Percentiles rank a stretch among this genome's conserved stretches.
These are phyloP conservation scores for Citrullus colocynthis DNA, from an alignment of 306 rosid species.

Conservation along the genomic window DNA sequence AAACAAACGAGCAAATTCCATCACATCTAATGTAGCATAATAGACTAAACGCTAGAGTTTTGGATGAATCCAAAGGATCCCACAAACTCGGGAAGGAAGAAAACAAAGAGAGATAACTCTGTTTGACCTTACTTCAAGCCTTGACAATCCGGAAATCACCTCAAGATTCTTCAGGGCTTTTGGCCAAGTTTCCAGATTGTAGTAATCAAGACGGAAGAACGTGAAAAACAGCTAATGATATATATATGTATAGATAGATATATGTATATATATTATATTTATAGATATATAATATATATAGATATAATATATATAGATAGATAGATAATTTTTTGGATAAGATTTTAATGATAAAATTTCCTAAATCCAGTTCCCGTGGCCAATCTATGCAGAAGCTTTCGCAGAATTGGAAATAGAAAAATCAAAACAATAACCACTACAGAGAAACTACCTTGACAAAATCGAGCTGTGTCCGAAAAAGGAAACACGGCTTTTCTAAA, in stretches of 20 bases:
- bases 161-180: not conserved
- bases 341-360: too few species aligned
- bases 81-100: not conserved
- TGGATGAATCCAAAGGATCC: not conserved
- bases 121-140: not conserved
- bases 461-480: conserved; percentile 13
- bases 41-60: not conserved
- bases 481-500: conserved; percentile 20
- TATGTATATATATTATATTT: too few species aligned
- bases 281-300: not conserved
- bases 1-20: not conserved
- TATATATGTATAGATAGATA: too few species aligned
- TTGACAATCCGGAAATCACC: not conserved
- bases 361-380: conserved; percentile 3
- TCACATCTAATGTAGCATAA: not conserved
- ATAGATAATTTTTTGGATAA: too few species aligned
- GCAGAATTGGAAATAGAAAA: conserved; percentile 27
- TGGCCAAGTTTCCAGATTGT: not conserved
- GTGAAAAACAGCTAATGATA: not conserved
- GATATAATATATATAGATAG: too few species aligned
- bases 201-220: not conserved
- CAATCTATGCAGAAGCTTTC: conserved; percentile 10
- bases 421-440: not conserved
- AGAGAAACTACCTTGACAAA: not conserved
- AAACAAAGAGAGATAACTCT: not conserved